phyloP scores from a whole-genome alignment of 192 early-diverging fungal genomes.

The Backusella tuberculispora region DNA sequence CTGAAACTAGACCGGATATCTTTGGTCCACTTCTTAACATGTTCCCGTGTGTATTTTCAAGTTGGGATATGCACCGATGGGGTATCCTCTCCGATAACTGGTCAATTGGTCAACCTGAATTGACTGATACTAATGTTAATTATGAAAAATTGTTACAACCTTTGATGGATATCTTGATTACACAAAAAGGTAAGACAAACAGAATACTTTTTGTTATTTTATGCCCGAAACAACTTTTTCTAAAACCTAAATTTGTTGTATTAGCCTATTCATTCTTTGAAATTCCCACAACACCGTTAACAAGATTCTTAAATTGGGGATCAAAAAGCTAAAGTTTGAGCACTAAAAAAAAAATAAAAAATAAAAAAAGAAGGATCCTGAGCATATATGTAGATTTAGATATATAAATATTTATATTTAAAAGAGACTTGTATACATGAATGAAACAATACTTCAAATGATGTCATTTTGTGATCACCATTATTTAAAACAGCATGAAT shows the following conservation, averaged over 20 bases:
- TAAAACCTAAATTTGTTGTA: not conserved
- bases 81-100: not conserved
- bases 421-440: not conserved
- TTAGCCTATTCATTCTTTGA: constrained; percentile 36
- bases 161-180: constrained; percentile 28
- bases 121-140: constrained; percentile 17
- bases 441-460: not conserved
- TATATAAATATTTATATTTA: not conserved
- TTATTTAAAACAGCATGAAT: constrained; percentile 18
- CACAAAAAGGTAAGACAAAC: constrained; percentile 28
- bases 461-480: constrained; percentile 8
- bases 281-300: constrained; percentile 25
- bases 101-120: not conserved
- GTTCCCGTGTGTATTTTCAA: constrained; percentile 32
- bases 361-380: not conserved
- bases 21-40: constrained; percentile 8
- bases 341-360: too few species aligned
- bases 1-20: constrained; percentile 20
- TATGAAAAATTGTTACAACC: constrained; percentile 30
- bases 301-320: constrained; percentile 24
- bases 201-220: not conserved
- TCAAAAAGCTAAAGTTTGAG: not conserved
- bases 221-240: not conserved
- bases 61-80: constrained; percentile 22
- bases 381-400: not conserved